phyloP scores from a whole-genome alignment of 1,284 basidiomycete genomes.

The Ceratobasidium theobromae region DNA sequence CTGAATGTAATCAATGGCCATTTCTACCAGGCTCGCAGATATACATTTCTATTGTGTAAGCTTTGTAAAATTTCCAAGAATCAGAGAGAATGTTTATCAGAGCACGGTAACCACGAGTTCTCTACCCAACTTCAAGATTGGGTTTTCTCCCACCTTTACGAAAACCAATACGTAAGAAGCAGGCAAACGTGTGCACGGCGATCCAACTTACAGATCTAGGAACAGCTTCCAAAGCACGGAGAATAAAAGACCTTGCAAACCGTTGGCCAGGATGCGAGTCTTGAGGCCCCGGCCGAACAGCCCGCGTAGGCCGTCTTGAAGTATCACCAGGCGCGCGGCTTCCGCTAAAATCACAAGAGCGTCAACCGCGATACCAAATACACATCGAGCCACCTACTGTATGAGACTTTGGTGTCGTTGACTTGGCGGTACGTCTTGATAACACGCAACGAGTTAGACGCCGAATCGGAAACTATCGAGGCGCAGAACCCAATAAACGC shows the following conservation, averaged over 20 bases:
- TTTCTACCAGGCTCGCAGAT: background rate
- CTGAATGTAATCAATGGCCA: no score
- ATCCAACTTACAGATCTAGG: slow-evolving; percentile 67
- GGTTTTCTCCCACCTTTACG: slow-evolving; percentile 47
- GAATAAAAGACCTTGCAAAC: slow-evolving; percentile 83
- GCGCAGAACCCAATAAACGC: slow-evolving; percentile 86
- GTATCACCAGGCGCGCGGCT: slow-evolving; percentile 66
- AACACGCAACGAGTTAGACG: slow-evolving; percentile 86
- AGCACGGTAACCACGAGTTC: no score
- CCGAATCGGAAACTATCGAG: slow-evolving; percentile 75
- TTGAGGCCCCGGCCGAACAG: slow-evolving; percentile 80
- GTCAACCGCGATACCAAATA: background rate
- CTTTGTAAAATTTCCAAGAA: no score
- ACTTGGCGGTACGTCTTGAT: slow-evolving; percentile 92
- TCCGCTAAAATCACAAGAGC: slow-evolving; percentile 42
- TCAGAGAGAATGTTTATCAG: no score
- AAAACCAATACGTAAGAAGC: background rate
- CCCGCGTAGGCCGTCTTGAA: slow-evolving; percentile 62
- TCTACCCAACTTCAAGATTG: slow-evolving; percentile 4
- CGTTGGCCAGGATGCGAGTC: slow-evolving; percentile 81
- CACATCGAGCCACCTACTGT: slow-evolving; percentile 46
- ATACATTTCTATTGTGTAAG: background rate
- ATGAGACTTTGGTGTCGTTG: slow-evolving; percentile 74
- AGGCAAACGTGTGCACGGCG: background rate
- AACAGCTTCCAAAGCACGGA: slow-evolving; percentile 83